phyloP scores from a whole-genome alignment of 805 yeast species.

The Starmerella stellata region DNA sequence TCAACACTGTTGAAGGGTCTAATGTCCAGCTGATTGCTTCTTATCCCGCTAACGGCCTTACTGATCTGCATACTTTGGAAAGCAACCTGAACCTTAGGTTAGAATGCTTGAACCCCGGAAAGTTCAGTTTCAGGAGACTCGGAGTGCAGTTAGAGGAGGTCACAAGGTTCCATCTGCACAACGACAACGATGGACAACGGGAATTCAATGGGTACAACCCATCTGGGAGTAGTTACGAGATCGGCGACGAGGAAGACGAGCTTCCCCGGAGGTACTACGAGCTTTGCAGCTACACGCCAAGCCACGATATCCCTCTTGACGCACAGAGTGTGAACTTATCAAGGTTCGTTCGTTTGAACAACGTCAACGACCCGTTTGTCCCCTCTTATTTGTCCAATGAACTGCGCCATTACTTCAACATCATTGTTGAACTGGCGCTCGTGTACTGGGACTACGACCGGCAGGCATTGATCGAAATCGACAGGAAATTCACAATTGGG shows the following conservation, averaged over 20 bases:
- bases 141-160: conserved; percentile 5
- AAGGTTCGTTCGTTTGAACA: neutral
- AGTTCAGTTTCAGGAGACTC: conserved; percentile 4
- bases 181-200: too few relatives aligned
- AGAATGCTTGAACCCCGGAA: neutral
- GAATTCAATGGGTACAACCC: too few relatives aligned
- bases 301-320: neutral
- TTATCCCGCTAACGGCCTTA: conserved; percentile 11
- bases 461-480: neutral
- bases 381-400: neutral
- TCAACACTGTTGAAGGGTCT: conserved; percentile 3
- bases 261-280: neutral
- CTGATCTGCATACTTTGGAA: conserved; percentile 7
- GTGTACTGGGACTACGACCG: neutral
- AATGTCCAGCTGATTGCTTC: conserved; percentile 4
- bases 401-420: neutral
- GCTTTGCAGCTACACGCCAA: neutral
- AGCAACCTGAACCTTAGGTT: conserved; percentile 8
- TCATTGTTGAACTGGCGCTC: neutral
- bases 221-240: too few relatives aligned
- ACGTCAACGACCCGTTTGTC: neutral
- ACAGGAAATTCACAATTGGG: neutral
- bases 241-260: neutral
- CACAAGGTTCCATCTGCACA: neutral
- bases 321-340: neutral